Percentiles rank a stretch among this genome's conserved stretches.
phyloP scores from a whole-genome alignment of 2,329 filamentous ascomycete species.

The Neonectria neomacrospora region DNA sequence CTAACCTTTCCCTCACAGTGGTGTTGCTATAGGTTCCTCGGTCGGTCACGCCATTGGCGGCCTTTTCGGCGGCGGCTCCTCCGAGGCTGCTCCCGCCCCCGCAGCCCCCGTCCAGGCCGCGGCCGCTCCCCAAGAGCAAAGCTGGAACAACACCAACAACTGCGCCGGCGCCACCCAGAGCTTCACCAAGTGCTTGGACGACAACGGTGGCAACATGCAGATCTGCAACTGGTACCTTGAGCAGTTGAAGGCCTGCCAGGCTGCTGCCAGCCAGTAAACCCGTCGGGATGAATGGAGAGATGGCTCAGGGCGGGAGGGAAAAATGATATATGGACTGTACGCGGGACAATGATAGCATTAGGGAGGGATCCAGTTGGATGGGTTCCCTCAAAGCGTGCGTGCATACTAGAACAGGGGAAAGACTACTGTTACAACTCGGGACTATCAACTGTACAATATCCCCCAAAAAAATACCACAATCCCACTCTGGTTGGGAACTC shows the following conservation, averaged over 20 bases:
- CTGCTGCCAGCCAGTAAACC: slow-evolving; percentile 75
- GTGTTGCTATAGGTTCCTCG: slow-evolving; percentile 94
- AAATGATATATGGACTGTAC: slow-evolving; percentile 12
- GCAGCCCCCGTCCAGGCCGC: slow-evolving; percentile 63
- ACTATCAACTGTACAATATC: slow-evolving; percentile 46
- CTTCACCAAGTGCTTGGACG: slow-evolving; percentile 97
- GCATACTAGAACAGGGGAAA: slow-evolving; percentile 35
- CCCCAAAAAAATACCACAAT: slow-evolving; percentile 41
- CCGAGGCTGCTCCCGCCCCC: slow-evolving; percentile 61
- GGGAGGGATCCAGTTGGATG: slow-evolving; percentile 24
- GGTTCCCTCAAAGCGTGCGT: slow-evolving; percentile 38
- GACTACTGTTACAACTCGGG: slow-evolving; percentile 40
- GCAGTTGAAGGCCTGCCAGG: slow-evolving; percentile 91
- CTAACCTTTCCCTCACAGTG: slow-evolving; percentile 64
- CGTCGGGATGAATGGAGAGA: slow-evolving; percentile 11
- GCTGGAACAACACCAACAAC: slow-evolving; percentile 67
- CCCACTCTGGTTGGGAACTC: slow-evolving; percentile 39
- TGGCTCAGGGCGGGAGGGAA: not conserved
- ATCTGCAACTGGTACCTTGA: slow-evolving; percentile 99
- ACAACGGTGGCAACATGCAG: slow-evolving; percentile 91
- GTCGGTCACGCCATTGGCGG: slow-evolving; percentile 95
- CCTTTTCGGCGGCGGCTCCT: slow-evolving; percentile 80
- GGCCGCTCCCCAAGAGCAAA: slow-evolving; percentile 59
- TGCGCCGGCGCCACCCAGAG: slow-evolving; percentile 83
- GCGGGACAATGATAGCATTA: slow-evolving; percentile 29